Base-by-base conservation (phyloP, 257 asterid genomes). In the Solanum piurae region DNA sequence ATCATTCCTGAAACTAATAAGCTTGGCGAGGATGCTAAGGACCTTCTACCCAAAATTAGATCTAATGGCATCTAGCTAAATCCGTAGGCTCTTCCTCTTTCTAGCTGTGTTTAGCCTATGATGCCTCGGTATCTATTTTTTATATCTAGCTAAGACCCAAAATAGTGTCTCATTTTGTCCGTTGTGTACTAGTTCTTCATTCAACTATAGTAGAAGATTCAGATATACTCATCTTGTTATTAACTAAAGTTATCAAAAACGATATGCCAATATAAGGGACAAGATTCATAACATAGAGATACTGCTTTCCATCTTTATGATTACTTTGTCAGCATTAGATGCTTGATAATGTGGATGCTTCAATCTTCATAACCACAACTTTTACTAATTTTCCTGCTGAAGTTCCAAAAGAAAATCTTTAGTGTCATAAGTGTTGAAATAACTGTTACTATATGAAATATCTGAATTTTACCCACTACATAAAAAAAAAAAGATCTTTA, bases 1-100 rank as follows among this genome's bases (percentile, higher is more conserved):
- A 90, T 94, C 62, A 73, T 94, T 89, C 95, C 92, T 1, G 91
- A 87, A 37, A 83, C 94, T 79, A 91, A 91, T 11, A 92, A 90
- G 87, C 95, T 95, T 31, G 5, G 80, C 11, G 93, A 94, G 77
- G 89, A 91, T 55, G 91, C 89, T 31, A 86, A 89, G 90, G 7
- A 27, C 34, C 11, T 83, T 5, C 25, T 85, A 14, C 21, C 87
- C 87, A 64, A 85, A 20, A 85, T 68, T 33, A 85, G 38, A 83
- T 33, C 75, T 21, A 49, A 83, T 10, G 58, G 58, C 58, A 38
- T 38, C 83, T 38, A 76, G 34, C 58, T 76, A 38, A 76, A 37
- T 12, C 1, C 0, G 23, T n/a, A 76, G 0, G 33, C 12, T 37
- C 83, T 25, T 66, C 73, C n/a, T 76, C 55, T 75, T 75, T 2